Evolutionary conservation across 2,329 filamentous ascomycete species (phyloP).

Genomic region (Alternaria atra): DNA sequence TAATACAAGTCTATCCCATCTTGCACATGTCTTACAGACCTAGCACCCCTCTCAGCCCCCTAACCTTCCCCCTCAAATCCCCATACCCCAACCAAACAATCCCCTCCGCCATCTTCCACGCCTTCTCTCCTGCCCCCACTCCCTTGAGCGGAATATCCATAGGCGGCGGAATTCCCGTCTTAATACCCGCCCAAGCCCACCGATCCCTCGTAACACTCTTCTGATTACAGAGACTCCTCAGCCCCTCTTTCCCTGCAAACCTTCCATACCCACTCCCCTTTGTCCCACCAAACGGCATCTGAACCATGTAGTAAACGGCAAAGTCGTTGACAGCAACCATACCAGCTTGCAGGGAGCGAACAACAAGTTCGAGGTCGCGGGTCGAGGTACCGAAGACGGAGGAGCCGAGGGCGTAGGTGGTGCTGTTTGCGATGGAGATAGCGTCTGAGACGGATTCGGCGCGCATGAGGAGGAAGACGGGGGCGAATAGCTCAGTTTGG

Average conservation of each 20-base stretch:
- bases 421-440: conserved; percentile 82
- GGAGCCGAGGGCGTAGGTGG: conserved; percentile 84
- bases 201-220: conserved; percentile 88
- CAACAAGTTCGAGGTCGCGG: conserved; percentile 69
- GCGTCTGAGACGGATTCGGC: conserved; percentile 72
- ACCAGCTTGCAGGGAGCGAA: conserved; percentile 76
- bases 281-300: conserved; percentile 93
- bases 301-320: conserved; percentile 89
- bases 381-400: conserved; percentile 80
- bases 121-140: conserved; percentile 41
- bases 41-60: conserved; percentile 53
- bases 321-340: conserved; percentile 98
- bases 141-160: conserved; percentile 79
- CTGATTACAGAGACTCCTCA: conserved; percentile 83
- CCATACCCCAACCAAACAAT: conserved; percentile 61
- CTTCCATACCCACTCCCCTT: conserved; percentile 87
- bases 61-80: conserved; percentile 43
- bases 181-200: conserved; percentile 64
- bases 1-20: neutral
- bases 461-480: conserved; percentile 85
- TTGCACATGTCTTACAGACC: conserved; percentile 27
- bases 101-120: conserved; percentile 56
- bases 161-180: conserved; percentile 81
- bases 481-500: conserved; percentile 90
- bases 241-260: conserved; percentile 89